Base-by-base conservation (phyloP, 495 filamentous ascomycete genomes). In the Neurospora intermedia region DNA sequence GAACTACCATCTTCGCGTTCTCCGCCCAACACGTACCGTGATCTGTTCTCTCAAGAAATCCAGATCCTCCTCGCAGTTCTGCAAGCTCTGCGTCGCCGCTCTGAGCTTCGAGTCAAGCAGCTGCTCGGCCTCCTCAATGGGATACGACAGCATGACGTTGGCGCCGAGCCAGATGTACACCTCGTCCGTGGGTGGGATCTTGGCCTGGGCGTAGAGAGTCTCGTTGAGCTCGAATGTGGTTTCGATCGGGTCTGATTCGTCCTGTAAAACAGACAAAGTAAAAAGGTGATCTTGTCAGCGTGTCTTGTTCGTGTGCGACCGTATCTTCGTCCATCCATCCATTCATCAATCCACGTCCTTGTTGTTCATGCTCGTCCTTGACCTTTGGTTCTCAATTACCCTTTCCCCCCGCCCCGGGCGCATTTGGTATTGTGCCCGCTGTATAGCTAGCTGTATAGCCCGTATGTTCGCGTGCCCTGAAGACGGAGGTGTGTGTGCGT, bases 131-230 rank as follows among this genome's bases (percentile, higher is more conserved):
- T 99, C 96, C 16, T 87, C 87, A 71, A 98, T 88, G 3, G 95
- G 93, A 80, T 99, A 99, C 66, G 94, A 87, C 72, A 99, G 85
- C 96, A 99, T 99, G 39, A 99, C 95, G 81, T 99, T 99, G 72
- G 96, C 96, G 23, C 96, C 96, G 38, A 99, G 87, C 96, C 96
- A 99, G 69, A 99, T 84, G 81, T 97, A 98, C 4, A 99, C 96
- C 81, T 99, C 96, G 13, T 97, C 92, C 0, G 93, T 94, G 15
- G 90, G 88, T 39, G 89, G 89, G 73, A 99, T 87, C 11, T 87
- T 83, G 18, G 96, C 96, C 77, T 93, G 95, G 62, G 96, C 94
- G 79, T 93, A 96, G 20, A 99, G 87, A 15, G 96, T 99, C 79
- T 98, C 94, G 84, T 98, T 98, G 31, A 99, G 85, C 84, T 97